Evolutionary conservation across 2,329 filamentous ascomycete genomes (phyloP).

Genomic region (Parafenestella ontariensis): DNA sequence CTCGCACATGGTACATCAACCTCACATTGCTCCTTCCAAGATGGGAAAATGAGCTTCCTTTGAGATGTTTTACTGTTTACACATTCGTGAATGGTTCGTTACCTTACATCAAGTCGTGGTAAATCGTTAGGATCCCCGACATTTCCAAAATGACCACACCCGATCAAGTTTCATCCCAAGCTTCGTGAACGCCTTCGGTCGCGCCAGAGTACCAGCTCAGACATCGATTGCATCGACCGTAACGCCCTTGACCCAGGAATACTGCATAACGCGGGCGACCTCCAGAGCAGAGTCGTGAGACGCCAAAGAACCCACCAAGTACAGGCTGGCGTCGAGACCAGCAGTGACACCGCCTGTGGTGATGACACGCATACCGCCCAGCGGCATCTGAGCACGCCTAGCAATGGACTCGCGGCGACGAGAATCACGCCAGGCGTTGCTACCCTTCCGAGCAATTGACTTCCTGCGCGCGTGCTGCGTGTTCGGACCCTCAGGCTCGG

Average conservation of each 20-base stretch:
- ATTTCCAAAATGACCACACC: constrained; percentile 26
- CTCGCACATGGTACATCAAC: neutral
- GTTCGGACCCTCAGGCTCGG: constrained; percentile 61
- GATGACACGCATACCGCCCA: constrained; percentile 74
- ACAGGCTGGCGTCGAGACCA: constrained; percentile 83
- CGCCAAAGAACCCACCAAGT: constrained; percentile 83
- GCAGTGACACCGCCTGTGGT: constrained; percentile 80
- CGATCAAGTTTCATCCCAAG: constrained; percentile 29
- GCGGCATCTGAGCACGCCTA: constrained; percentile 76
- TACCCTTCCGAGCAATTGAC: constrained; percentile 72
- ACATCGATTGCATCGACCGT: constrained; percentile 87
- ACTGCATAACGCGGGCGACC: constrained; percentile 77
- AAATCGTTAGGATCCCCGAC: constrained; percentile 37
- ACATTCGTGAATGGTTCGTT: constrained; percentile 33
- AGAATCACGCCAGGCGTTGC: constrained; percentile 79
- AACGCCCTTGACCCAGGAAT: constrained; percentile 84
- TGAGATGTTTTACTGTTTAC: constrained; percentile 9
- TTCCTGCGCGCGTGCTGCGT: constrained; percentile 49
- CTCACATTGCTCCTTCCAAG: neutral
- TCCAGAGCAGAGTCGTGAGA: constrained; percentile 78
- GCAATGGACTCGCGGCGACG: constrained; percentile 82
- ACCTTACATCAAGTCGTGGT: constrained; percentile 37
- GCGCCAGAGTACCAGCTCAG: constrained; percentile 53
- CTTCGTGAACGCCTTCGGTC: constrained; percentile 31
- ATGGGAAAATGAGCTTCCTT: neutral